Evolutionary conservation across 148 eudicot genomes (phyloP).

Genomic region (Vaccinium vitisidaea): DNA sequence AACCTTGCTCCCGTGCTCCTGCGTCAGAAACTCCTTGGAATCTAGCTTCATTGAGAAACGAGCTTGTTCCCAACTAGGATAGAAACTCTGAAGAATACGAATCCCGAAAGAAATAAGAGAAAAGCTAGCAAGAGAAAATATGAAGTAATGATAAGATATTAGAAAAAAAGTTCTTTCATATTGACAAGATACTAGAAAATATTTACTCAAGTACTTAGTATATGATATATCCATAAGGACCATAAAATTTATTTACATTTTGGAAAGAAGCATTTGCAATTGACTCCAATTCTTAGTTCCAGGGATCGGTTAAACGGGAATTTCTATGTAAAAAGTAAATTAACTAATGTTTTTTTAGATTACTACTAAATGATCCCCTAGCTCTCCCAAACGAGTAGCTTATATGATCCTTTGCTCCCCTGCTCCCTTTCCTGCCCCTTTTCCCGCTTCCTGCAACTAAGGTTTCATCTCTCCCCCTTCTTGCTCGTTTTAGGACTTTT

Average conservation of each 20-base stretch:
- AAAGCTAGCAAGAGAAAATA: neutral
- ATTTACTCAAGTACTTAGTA: neutral
- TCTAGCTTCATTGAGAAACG: neutral
- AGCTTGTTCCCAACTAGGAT: neutral
- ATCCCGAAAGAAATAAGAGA: neutral
- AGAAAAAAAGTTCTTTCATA: neutral
- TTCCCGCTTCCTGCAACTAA: neutral
- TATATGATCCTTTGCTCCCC: neutral
- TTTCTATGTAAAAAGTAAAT: neutral
- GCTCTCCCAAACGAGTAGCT: neutral
- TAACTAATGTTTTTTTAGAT: neutral
- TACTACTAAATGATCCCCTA: neutral
- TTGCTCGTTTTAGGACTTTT: neutral
- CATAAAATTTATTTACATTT: neutral
- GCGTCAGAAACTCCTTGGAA: neutral
- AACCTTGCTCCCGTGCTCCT: neutral
- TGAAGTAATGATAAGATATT: neutral
- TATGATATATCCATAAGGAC: neutral
- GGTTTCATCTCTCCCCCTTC: neutral
- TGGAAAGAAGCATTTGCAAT: neutral
- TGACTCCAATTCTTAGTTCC: neutral
- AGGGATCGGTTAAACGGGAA: neutral
- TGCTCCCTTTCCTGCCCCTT: neutral
- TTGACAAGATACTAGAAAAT: neutral
- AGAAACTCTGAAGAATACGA: neutral